These are phyloP conservation scores for Knoxia roxburghii DNA, from an alignment of 257 asterid genomes.

Conservation along the genomic window DNA sequence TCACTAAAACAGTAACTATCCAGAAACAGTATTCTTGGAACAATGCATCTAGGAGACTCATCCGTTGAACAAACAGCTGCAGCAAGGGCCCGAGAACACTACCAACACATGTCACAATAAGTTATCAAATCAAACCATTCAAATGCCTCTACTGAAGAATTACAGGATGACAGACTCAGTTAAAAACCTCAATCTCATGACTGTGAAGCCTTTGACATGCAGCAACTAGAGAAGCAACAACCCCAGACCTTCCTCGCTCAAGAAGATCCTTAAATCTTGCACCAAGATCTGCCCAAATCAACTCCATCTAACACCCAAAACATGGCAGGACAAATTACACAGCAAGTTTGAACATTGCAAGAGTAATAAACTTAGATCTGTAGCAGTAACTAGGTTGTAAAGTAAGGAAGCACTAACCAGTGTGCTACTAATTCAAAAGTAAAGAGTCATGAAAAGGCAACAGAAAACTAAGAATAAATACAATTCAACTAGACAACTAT, in stretches of 20 bases:
- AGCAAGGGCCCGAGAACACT: constrained; percentile 90
- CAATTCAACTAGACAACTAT: neutral
- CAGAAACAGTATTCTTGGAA: constrained; percentile 70
- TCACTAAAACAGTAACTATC: constrained; percentile 49
- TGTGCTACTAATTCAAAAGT: neutral
- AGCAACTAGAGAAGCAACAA: constrained; percentile 82
- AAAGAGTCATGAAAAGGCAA: neutral
- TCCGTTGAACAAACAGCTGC: constrained; percentile 52
- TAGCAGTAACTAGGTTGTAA: neutral
- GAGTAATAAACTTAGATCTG: neutral
- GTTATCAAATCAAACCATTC: neutral
- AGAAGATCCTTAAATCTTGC: constrained; percentile 61
- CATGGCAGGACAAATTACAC: neutral
- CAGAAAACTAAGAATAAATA: neutral
- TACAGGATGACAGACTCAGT: neutral
- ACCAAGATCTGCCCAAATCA: constrained; percentile 75
- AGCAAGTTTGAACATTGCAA: neutral
- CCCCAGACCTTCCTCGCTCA: constrained; percentile 82
- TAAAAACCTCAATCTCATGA: constrained; percentile 54
- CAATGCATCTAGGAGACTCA: constrained; percentile 56
- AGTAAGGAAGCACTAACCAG: neutral
- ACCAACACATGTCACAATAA: constrained; percentile 17
- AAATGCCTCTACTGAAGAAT: neutral
- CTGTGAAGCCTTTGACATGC: constrained; percentile 71
- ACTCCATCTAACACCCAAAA: constrained; percentile 47